Percentiles rank a stretch among this genome's conserved stretches.
Evolutionary conservation across 176 grass and related monocot species (phyloP).

Genomic region (Bonia amplexicaulis): DNA sequence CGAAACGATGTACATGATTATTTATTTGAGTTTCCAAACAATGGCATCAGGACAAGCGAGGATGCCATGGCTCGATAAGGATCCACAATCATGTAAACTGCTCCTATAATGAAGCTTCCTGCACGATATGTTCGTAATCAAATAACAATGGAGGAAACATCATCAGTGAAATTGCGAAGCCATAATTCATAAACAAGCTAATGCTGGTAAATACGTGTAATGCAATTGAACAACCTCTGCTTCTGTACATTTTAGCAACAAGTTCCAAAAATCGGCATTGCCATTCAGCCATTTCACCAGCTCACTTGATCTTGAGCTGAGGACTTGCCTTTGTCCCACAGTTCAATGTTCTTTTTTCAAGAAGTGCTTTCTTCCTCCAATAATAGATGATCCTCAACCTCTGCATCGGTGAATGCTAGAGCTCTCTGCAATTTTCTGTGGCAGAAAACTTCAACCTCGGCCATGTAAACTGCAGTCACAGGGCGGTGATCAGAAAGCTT

Average conservation of each 20-base stretch:
- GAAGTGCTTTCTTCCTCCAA: not conserved
- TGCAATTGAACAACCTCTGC: not conserved
- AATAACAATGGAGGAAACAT: not conserved
- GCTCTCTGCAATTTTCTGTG: slow-evolving; percentile 60
- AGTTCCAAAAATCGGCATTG: not conserved
- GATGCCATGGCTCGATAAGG: no score
- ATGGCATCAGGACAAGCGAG: no score
- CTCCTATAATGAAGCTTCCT: not conserved
- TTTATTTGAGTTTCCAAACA: no score
- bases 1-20: no score
- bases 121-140: not conserved
- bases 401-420: slow-evolving; percentile 54
- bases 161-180: not conserved
- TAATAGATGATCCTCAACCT: slow-evolving; percentile 25
- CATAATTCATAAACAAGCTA: no score
- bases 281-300: not conserved
- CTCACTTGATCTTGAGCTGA: not conserved
- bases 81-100: no score
- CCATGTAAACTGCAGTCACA: slow-evolving; percentile 54
- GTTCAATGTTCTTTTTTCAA: slow-evolving; percentile 1
- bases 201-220: not conserved
- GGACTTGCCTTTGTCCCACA: not conserved
- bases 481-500: slow-evolving; percentile 84
- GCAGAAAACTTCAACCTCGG: slow-evolving; percentile 58
- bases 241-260: not conserved